phyloP scores from a whole-genome alignment of 768 basidiomycete species.

The Leccinum longicurvipes region DNA sequence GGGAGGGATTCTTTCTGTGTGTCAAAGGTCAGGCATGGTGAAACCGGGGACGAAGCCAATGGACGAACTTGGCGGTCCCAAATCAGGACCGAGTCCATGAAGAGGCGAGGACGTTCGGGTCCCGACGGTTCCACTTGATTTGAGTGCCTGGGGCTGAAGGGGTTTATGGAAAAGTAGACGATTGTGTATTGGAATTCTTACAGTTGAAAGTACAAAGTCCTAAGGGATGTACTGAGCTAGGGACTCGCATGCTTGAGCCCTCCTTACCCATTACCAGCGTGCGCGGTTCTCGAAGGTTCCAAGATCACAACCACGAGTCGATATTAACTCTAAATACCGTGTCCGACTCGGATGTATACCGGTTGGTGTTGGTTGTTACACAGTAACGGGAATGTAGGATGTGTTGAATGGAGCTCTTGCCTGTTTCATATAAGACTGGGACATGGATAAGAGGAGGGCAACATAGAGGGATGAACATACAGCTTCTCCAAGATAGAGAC shows the following conservation, averaged over 20 bases:
- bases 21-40: slow-evolving; percentile 3
- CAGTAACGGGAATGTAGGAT: slow-evolving; percentile 88
- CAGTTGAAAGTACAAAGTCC: slow-evolving; percentile 61
- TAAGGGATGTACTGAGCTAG: slow-evolving; percentile 14
- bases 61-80: slow-evolving; percentile 88
- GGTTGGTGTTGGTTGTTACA: slow-evolving; percentile 97
- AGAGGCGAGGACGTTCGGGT: slow-evolving; percentile 84
- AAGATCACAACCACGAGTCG: slow-evolving; percentile 92
- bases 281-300: slow-evolving; percentile 76
- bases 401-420: slow-evolving; percentile 79
- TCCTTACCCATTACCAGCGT: slow-evolving; percentile 65
- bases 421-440: slow-evolving; percentile 88
- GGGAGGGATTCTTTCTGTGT: slow-evolving; percentile 85
- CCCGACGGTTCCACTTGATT: slow-evolving; percentile 94
- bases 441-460: neutral
- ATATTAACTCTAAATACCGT: slow-evolving; percentile 87
- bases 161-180: neutral
- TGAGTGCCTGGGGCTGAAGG: slow-evolving; percentile 82
- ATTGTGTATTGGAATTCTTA: slow-evolving; percentile 21
- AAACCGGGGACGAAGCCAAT: neutral
- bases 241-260: neutral
- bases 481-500: slow-evolving; percentile 88
- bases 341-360: slow-evolving; percentile 85
- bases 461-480: slow-evolving; percentile 38
- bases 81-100: slow-evolving; percentile 81